Evolutionary conservation across 2,329 filamentous ascomycete genomes (phyloP).

Genomic region (Blumeria hordei): DNA sequence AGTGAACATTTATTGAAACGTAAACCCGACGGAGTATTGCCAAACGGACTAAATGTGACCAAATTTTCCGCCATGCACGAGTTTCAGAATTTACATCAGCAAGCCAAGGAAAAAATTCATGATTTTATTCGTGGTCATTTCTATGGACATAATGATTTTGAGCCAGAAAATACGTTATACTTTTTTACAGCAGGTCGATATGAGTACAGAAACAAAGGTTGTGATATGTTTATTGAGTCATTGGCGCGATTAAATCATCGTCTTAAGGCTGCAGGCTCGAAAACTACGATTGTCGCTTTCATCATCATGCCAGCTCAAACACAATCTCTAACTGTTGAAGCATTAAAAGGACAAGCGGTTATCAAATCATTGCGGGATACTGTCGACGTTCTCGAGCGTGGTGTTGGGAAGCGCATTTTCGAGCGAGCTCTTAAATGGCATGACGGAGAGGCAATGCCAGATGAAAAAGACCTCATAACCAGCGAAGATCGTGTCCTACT

Average conservation of each 20-base stretch:
- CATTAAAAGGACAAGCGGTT: constrained; percentile 86
- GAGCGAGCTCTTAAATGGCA: constrained; percentile 89
- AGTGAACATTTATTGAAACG: constrained; percentile 93
- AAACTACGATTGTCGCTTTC: constrained; percentile 87
- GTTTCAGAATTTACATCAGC: constrained; percentile 93
- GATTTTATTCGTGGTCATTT: constrained; percentile 97
- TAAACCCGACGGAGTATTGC: constrained; percentile 87
- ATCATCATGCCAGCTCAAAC: constrained; percentile 98
- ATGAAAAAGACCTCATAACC: constrained; percentile 89
- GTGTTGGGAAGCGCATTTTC: constrained; percentile 81
- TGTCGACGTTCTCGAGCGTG: constrained; percentile 73
- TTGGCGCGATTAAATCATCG: constrained; percentile 83
- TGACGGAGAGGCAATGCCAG: constrained; percentile 76
- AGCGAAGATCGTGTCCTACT: constrained; percentile 81
- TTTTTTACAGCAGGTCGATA: constrained; percentile 95
- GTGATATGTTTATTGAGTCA: constrained; percentile 98
- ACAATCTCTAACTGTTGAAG: constrained; percentile 80
- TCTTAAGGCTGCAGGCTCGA: constrained; percentile 63
- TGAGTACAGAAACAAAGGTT: constrained; percentile 94
- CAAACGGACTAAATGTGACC: constrained; percentile 92
- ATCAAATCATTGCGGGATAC: constrained; percentile 92
- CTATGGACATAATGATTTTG: constrained; percentile 94
- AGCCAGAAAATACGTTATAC: constrained; percentile 88
- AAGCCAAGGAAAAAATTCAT: constrained; percentile 92
- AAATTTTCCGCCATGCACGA: constrained; percentile 98